Base-by-base conservation (phyloP, 2,329 filamentous ascomycete genomes). In the Tolypocladium pustulatum region DNA sequence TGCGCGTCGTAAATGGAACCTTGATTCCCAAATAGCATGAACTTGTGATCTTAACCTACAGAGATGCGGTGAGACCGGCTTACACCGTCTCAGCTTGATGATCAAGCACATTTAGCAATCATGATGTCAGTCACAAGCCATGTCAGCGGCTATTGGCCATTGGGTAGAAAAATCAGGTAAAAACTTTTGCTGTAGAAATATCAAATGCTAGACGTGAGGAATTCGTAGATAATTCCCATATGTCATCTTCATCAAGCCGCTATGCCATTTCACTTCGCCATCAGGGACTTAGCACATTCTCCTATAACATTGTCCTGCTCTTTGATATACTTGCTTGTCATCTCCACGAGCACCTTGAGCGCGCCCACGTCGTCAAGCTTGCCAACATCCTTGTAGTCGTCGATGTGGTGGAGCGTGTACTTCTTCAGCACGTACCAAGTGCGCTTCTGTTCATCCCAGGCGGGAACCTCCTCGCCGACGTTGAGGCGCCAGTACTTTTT, bases 401-500 rank as follows among this genome's bases (percentile, higher is more conserved):
- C 9, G 36, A 30, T 30, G 25, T 55, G 54, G 15, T 55, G 54
- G 7, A 55, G 37, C 36, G 27, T 41, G 25, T 38, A 40, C 54
- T 27, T 55, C 8, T 40, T n/a, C 8, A 55, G 32, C 7, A 38
- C 54, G 22, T 30, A 41, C 54, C 54, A 55, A 12, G 54, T 30
- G 36, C 37, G 54, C 54, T 60, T 55, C 34, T 59, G 46, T n/a
- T 60, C 60, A 4, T 58, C 58, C 54, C 56, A 61, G 30, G 59
- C 56, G 8, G 60, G 60, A 2, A 60, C 17, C 27, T 56, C 58
- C 32, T 58, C 40, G 25, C 58, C 41, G 10, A 62, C 52, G 37
- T 60, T 59, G 51, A 62, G 56, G 20, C 60, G 40, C 60, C 59
- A 62, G 38, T 60, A 62, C 59, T 60, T 62, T 40, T 54, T 58